phyloP scores from a whole-genome alignment of 2,329 filamentous ascomycete species.

The Ceratocystis papillata region DNA sequence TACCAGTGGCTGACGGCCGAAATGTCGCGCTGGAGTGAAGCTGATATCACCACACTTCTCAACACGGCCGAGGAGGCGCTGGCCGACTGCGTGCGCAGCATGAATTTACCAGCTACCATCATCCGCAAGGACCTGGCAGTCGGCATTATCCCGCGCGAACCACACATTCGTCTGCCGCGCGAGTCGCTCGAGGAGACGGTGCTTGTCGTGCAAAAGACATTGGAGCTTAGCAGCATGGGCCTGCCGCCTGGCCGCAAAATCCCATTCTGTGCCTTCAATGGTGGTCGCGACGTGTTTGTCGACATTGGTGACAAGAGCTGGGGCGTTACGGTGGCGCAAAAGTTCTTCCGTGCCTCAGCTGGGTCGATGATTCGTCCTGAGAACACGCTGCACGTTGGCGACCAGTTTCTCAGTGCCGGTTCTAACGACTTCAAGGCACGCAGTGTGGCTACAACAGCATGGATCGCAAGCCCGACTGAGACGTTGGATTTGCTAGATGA shows the following conservation, averaged over 20 bases:
- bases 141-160: constrained; percentile 57
- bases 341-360: constrained; percentile 54
- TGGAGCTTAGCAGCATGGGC: constrained; percentile 62
- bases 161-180: constrained; percentile 59
- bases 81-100: constrained; percentile 64
- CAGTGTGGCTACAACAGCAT: constrained; percentile 84
- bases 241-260: constrained; percentile 36
- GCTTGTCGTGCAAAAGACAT: constrained; percentile 80
- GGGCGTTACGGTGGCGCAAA: constrained; percentile 86
- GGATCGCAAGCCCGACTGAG: constrained; percentile 88
- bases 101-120: constrained; percentile 68
- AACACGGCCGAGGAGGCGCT: constrained; percentile 81
- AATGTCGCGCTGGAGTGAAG: constrained; percentile 66
- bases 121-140: constrained; percentile 83
- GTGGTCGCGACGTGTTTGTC: constrained; percentile 93
- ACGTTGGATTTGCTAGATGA: constrained; percentile 86
- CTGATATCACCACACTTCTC: constrained; percentile 68
- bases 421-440: constrained; percentile 96
- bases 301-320: constrained; percentile 97
- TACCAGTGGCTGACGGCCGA: constrained; percentile 64
- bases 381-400: constrained; percentile 85
- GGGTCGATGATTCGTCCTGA: constrained; percentile 56
- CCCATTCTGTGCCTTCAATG: constrained; percentile 97
- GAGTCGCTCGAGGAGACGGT: constrained; percentile 95
- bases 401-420: constrained; percentile 90